Evolutionary conservation across 345 rosid species (phyloP).

Genomic region (Sonneratia alba): DNA sequence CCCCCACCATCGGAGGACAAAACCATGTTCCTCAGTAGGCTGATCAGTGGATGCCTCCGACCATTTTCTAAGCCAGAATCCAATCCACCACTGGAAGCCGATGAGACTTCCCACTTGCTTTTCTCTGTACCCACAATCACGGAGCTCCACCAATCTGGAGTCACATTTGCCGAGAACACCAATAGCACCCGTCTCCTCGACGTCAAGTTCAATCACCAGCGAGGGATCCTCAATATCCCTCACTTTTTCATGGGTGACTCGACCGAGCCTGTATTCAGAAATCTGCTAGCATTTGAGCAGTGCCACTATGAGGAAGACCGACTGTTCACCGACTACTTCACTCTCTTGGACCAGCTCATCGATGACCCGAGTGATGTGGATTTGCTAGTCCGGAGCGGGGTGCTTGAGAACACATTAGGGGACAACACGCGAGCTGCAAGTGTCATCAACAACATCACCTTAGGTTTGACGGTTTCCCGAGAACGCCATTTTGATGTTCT

Average conservation of each 20-base stretch:
- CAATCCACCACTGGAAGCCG: too few species aligned
- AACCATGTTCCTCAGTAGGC: too few species aligned
- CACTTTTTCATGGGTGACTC: neutral
- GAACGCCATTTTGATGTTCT: neutral
- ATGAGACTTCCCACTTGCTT: too few species aligned
- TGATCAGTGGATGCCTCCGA: too few species aligned
- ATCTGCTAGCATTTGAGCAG: conserved; percentile 16
- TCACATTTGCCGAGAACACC: neutral
- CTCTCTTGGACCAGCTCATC: neutral
- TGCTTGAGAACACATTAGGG: neutral
- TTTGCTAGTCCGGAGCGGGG: neutral
- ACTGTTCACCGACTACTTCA: neutral
- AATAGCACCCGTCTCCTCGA: neutral
- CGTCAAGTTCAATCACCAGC: conserved; percentile 5
- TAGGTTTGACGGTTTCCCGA: neutral
- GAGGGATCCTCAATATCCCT: conserved; percentile 14
- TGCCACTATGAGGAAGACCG: neutral
- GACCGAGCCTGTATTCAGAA: neutral
- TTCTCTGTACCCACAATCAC: neutral
- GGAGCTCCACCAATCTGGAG: neutral
- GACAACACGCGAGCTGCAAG: neutral
- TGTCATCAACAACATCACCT: neutral
- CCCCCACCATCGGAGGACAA: too few species aligned
- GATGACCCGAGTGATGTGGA: conserved; percentile 2
- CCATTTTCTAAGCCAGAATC: too few species aligned